Base-by-base conservation (phyloP, 2,329 filamentous ascomycete species). In the Claviceps fusiformis region DNA sequence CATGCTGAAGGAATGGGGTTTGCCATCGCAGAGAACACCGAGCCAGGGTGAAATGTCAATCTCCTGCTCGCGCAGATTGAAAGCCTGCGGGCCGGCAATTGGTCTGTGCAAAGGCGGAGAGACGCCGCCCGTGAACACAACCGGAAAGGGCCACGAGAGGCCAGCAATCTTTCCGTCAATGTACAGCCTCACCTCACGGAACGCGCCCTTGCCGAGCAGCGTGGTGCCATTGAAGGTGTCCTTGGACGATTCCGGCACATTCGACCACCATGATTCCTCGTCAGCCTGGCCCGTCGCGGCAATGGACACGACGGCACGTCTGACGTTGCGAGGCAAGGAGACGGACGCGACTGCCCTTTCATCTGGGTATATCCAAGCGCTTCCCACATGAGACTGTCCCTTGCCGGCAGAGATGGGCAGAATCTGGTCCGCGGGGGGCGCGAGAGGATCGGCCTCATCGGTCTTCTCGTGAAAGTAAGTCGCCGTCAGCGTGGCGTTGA, bases 211-310 rank as follows among this genome's bases (percentile, higher is more conserved):
- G 0, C 86, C 88, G 29, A 81, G 80, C 0, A 89, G 73, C 4
- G 77, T 75, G 1, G 74, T 75, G 7, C 69, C 67, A 5, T 75
- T 72, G 64, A 91, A 92, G 3, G 78, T 76, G 41, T 75, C 59
- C 3, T 73, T 73, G 59, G 83, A 78, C 10, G 78, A 79, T 47
- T 83, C 76, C 2, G 86, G 78, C 1, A 89, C 82, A 63, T 92
- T 92, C 56, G 77, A 80, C 82, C 86, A 93, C 87, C 89, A 95
- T 63, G 92, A 92, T 66, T 95, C 89, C 70, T 93, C 89, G 17
- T 75, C 71, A 0, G 77, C 77, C 66, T 93, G 89, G 0, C 87
- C 89, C 60, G 83, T 89, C 17, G 88, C 86, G 9, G 85, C 82
- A n/a, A 93, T 76, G 0, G 86, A 82, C 55, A 92, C 80, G 9